phyloP scores from a whole-genome alignment of 1,284 basidiomycete species.

The Vanrija sp. region DNA sequence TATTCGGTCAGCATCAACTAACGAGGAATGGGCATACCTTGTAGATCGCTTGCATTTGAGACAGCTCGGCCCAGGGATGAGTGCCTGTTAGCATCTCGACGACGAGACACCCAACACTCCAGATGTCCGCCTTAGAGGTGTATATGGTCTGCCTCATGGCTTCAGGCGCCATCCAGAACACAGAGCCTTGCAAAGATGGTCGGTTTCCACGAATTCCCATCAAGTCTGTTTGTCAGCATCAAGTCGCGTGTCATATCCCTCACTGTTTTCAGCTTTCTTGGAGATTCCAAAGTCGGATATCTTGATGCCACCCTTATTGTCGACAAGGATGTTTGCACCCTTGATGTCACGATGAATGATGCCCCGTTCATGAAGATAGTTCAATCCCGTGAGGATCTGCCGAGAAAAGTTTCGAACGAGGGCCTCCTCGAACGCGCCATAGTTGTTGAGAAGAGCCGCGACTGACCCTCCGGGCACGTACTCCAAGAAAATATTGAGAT shows the following conservation, averaged over 20 bases:
- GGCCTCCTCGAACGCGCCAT: slow-evolving; percentile 94
- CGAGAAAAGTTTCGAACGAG: slow-evolving; percentile 91
- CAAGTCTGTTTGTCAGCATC: slow-evolving; percentile 56
- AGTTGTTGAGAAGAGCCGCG: slow-evolving; percentile 83
- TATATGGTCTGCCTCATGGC: slow-evolving; percentile 92
- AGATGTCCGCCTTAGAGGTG: slow-evolving; percentile 94
- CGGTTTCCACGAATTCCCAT: slow-evolving; percentile 72
- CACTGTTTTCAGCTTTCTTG: slow-evolving; percentile 94
- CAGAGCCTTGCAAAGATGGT: slow-evolving; percentile 90
- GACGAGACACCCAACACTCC: slow-evolving; percentile 95
- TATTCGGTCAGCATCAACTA: slow-evolving; percentile 40
- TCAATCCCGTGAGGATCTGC: slow-evolving; percentile 87
- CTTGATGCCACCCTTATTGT: slow-evolving; percentile 98
- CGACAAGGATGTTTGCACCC: slow-evolving; percentile 95
- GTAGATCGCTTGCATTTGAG: slow-evolving; percentile 99
- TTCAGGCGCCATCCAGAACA: slow-evolving; percentile 99
- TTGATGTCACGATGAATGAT: slow-evolving; percentile 99
- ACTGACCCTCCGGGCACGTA: slow-evolving; percentile 98
- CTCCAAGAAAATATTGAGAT: slow-evolving; percentile 96
- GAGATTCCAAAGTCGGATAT: slow-evolving; percentile 96
- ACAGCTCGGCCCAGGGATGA: slow-evolving; percentile 93
- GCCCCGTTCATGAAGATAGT: slow-evolving; percentile 94
- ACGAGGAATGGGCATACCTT: slow-evolving; percentile 57
- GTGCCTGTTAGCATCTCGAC: slow-evolving; percentile 98
- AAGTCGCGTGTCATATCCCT: slow-evolving; percentile 5